Percentiles rank a stretch among this genome's conserved stretches.
Evolutionary conservation across 495 filamentous ascomycete genomes (phyloP).

Genomic region (Staphylotrichum longicolle): DNA sequence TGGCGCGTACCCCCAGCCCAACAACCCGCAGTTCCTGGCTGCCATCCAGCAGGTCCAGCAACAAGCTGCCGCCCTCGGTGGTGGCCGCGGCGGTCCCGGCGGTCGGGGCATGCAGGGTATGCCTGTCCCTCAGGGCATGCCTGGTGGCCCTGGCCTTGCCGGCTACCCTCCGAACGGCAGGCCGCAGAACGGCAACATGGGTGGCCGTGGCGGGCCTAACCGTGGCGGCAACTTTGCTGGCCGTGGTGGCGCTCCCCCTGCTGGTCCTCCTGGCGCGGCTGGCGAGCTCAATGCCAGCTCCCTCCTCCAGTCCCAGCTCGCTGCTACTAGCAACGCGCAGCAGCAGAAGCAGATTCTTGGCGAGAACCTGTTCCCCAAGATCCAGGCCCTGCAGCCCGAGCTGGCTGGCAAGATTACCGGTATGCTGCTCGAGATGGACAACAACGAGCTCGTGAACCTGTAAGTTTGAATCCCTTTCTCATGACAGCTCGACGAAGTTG

Average conservation of each 20-base stretch:
- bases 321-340: slow-evolving; percentile 51
- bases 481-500: slow-evolving; percentile 12
- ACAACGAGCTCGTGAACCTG: slow-evolving; percentile 86
- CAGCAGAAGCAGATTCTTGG: slow-evolving; percentile 98
- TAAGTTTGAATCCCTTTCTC: slow-evolving; percentile 55
- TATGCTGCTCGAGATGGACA: slow-evolving; percentile 99
- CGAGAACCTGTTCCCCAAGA: slow-evolving; percentile 97
- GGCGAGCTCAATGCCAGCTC: slow-evolving; percentile 41
- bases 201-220: slow-evolving; percentile 43
- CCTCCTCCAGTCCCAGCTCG: slow-evolving; percentile 51
- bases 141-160: slow-evolving; percentile 59
- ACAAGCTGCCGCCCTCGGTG: slow-evolving; percentile 56
- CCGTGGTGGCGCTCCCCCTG: slow-evolving; percentile 47
- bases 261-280: slow-evolving; percentile 26
- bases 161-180: slow-evolving; percentile 56
- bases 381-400: slow-evolving; percentile 85
- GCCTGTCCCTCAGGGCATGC: slow-evolving; percentile 58
- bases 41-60: slow-evolving; percentile 73
- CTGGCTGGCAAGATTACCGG: slow-evolving; percentile 99
- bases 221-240: slow-evolving; percentile 46
- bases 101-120: slow-evolving; percentile 74
- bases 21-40: slow-evolving; percentile 54
- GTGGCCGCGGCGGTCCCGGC: slow-evolving; percentile 68
- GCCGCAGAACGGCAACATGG: slow-evolving; percentile 40
- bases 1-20: slow-evolving; percentile 50